Evolutionary conservation across 768 basidiomycete species (phyloP).

Genomic region (Holtermannia corniformis): DNA sequence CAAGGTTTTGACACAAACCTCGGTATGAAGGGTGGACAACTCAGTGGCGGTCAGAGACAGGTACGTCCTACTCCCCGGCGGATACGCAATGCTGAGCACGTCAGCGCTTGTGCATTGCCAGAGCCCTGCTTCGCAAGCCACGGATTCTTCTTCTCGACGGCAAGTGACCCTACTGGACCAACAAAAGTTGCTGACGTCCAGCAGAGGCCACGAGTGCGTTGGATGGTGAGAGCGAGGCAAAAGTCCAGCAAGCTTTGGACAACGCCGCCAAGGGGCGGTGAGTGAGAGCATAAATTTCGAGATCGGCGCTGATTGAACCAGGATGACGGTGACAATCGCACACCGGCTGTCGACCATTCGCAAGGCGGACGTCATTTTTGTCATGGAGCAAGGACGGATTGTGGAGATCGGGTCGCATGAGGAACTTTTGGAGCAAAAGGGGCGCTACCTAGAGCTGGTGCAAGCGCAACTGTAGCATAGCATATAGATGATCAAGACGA

Average conservation of each 20-base stretch:
- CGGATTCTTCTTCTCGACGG: slow-evolving; percentile 35
- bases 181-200: background rate
- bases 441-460: slow-evolving; percentile 31
- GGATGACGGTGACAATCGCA: slow-evolving; percentile 35
- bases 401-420: slow-evolving; percentile 33
- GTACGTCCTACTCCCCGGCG: slow-evolving; percentile 1
- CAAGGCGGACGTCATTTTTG: slow-evolving; percentile 33
- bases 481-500: background rate
- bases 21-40: slow-evolving; percentile 33
- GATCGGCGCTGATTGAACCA: background rate
- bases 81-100: background rate
- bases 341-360: slow-evolving; percentile 34
- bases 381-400: slow-evolving; percentile 35
- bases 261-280: slow-evolving; percentile 25
- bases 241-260: slow-evolving; percentile 33
- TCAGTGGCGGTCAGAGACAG: slow-evolving; percentile 38
- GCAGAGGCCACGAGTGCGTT: slow-evolving; percentile 33
- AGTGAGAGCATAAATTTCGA: slow-evolving; percentile 3
- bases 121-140: slow-evolving; percentile 34
- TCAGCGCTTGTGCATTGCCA: slow-evolving; percentile 37
- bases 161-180: background rate
- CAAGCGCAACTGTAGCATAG: slow-evolving; percentile 17
- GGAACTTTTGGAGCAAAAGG: slow-evolving; percentile 27
- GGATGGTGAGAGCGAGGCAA: slow-evolving; percentile 30
- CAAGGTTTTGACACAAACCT: slow-evolving; percentile 32